Conservation (phyloP, 176 grass and related monocot genomes). For the Chrysopogon serrulatus region DNA sequence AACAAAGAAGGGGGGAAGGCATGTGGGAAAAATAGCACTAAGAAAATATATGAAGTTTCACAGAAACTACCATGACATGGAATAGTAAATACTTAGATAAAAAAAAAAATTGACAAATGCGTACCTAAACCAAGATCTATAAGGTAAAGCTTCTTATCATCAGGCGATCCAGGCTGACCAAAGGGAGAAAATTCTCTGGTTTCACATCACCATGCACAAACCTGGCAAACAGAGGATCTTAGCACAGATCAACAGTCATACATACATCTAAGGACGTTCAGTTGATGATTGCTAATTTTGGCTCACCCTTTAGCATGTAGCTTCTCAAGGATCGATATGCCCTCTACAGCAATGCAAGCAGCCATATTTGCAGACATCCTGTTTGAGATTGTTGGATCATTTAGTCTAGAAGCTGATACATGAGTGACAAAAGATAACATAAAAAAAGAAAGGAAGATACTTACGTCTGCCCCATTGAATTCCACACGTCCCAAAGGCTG, state of each 20-base stretch:
- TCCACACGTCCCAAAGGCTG: constrained; percentile 98
- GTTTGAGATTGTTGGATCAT: constrained; percentile 21
- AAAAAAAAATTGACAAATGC: constrained; percentile 34
- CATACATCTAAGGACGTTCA: not conserved
- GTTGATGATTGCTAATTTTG: constrained; percentile 2
- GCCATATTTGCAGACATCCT: constrained; percentile 90
- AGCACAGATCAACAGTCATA: not conserved
- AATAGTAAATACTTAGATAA: constrained; percentile 8
- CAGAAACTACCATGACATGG: not conserved
- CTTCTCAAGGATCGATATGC: constrained; percentile 91
- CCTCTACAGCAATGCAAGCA: constrained; percentile 90
- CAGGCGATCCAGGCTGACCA: constrained; percentile 80
- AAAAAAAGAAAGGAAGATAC: constrained; percentile 19
- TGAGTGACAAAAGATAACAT: constrained; percentile 9
- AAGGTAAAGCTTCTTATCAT: constrained; percentile 94
- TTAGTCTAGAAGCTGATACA: constrained; percentile 6
- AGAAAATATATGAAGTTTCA: not conserved
- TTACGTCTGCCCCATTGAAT: constrained; percentile 83
- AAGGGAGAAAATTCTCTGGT: constrained; percentile 97
- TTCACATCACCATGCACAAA: constrained; percentile 99
- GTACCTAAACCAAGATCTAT: constrained; percentile 98
- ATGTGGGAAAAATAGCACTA: not conserved
- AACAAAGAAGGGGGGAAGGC: not conserved
- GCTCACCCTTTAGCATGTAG: constrained; percentile 83
- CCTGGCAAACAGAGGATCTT: constrained; percentile 38